Percentiles rank a stretch among this genome's conserved stretches.
Conservation (phyloP, 192 early-diverging fungal species). For the Pilaira anomala region DNA sequence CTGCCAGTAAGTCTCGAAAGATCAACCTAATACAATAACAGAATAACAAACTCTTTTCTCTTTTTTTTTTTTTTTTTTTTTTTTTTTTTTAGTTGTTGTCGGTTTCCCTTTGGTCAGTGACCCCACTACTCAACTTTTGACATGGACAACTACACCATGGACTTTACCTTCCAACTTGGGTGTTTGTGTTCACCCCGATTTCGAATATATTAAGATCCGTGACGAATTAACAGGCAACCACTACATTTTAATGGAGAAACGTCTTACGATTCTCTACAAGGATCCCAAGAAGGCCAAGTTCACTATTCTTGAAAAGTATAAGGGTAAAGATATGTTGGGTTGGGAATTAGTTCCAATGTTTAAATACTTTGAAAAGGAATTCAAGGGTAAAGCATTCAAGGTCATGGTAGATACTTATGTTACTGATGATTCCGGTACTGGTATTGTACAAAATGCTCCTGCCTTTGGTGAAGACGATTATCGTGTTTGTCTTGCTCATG, state of each 20-base stretch:
- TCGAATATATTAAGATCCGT: constrained; percentile 94
- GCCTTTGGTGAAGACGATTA: constrained; percentile 99
- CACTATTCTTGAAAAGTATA: constrained; percentile 73
- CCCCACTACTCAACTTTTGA: constrained; percentile 75
- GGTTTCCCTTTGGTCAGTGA: constrained; percentile 90
- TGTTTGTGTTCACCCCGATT: constrained; percentile 88
- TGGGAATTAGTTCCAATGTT: constrained; percentile 91
- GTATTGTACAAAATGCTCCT: constrained; percentile 96
- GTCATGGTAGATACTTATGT: constrained; percentile 92
- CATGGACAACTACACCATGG: constrained; percentile 99
- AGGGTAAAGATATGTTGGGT: constrained; percentile 78
- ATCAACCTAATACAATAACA: background rate
- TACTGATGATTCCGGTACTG: constrained; percentile 90
- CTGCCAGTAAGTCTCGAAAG: constrained; percentile 55
- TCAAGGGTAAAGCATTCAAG: constrained; percentile 78
- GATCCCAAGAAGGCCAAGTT: constrained; percentile 93
- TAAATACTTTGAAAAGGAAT: constrained; percentile 70
- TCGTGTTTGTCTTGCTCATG: constrained; percentile 82
- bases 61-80: background rate
- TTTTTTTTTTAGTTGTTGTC: constrained; percentile 63
- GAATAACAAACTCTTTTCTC: background rate
- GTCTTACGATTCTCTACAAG: constrained; percentile 90
- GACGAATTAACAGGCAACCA: constrained; percentile 76
- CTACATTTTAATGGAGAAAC: constrained; percentile 85
- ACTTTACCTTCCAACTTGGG: constrained; percentile 95